Evolutionary conservation across 176 grass and related monocot genomes (phyloP), one percentile per base, ranked within the genome.

Genomic region (Triticum timopheevii): DNA sequence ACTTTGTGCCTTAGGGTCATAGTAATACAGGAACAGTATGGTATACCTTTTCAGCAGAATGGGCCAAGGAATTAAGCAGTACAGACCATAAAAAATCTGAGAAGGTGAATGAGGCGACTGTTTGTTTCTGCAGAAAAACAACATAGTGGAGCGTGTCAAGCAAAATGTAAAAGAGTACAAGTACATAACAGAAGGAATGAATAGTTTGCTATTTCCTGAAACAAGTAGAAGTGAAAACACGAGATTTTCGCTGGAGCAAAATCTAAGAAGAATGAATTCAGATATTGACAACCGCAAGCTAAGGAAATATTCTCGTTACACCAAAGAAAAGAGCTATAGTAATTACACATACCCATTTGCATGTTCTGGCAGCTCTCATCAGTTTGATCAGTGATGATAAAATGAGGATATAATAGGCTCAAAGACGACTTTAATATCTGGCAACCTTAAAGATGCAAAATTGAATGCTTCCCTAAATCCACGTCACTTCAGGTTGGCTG

Each of bases 61-160:
- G 40, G 40, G 23, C n/a, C n/a, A 74, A 74, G n/a, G 40, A 74
- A 74, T 74, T 47, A 23, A 71, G 23, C 71, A 74, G 44, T 40
- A 45, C 44, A 73, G 70, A 12, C 44, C 39, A 7, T 13, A 40
- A 73, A 47, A 42, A 47, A 45, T 27, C 22, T 4, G n/a, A 73
- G 38, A 73, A 73, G 22, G 70, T 42, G 24, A 39, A 28, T 75
- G n/a, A 75, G 72, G 72, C 72, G 27, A 19, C 7, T 20, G 42
- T 85, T 66, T 71, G 5, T 42, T 76, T 83, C 22, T 42, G 40
- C 40, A n/a, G 59, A 71, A 84, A 84, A 84, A 31, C 24, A 76
- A 74, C 49, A 72, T 31, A 84, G 58, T 74, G 39, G 27, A 84
- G 64, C 19, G 13, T 49, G 52, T 76, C 58, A 84, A 63, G 17